Percentiles rank a stretch among this genome's conserved stretches.
Evolutionary conservation across 106 monocot species (phyloP).

Genomic region (Acorus gramineus): DNA sequence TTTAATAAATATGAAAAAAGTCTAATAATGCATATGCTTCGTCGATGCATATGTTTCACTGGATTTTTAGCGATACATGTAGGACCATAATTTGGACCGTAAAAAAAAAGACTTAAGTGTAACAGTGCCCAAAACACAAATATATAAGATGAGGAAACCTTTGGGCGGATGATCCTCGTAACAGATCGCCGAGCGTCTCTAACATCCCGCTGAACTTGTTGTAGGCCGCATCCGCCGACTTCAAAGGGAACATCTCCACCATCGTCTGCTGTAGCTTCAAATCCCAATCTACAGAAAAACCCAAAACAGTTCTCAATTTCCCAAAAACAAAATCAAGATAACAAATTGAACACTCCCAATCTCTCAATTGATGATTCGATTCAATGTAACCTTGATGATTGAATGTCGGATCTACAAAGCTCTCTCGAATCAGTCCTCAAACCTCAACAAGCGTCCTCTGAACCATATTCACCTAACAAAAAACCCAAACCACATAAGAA

Average conservation of each 20-base stretch:
- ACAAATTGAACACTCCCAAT: not conserved
- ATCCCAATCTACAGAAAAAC: slow-evolving; percentile 68
- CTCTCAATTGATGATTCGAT: not conserved
- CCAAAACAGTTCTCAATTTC: not conserved
- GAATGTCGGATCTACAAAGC: slow-evolving; percentile 92
- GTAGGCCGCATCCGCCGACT: slow-evolving; percentile 89
- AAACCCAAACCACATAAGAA: not conserved
- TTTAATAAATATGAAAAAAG: too few species aligned
- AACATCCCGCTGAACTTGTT: slow-evolving; percentile 88
- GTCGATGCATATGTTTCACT: too few species aligned
- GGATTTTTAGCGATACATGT: too few species aligned
- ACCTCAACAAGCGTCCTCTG: slow-evolving; percentile 90
- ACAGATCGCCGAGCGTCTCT: slow-evolving; percentile 82
- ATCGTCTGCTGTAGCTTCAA: slow-evolving; percentile 87
- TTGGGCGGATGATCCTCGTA: slow-evolving; percentile 83
- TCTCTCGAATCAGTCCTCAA: slow-evolving; percentile 95
- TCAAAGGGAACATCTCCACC: slow-evolving; percentile 91
- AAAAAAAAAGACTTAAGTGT: too few species aligned
- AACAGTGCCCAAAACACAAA: too few species aligned
- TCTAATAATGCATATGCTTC: too few species aligned
- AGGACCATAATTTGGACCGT: too few species aligned
- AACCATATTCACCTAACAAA: slow-evolving; percentile 65
- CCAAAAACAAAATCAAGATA: not conserved
- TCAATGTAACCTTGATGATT: slow-evolving; percentile 75
- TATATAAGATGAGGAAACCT: slow-evolving; percentile 24